A percentile compares a stretch with the other conserved stretches of the same genome.
phyloP scores from a whole-genome alignment of 2,329 filamentous ascomycete genomes.

The Ophiostoma populinum region DNA sequence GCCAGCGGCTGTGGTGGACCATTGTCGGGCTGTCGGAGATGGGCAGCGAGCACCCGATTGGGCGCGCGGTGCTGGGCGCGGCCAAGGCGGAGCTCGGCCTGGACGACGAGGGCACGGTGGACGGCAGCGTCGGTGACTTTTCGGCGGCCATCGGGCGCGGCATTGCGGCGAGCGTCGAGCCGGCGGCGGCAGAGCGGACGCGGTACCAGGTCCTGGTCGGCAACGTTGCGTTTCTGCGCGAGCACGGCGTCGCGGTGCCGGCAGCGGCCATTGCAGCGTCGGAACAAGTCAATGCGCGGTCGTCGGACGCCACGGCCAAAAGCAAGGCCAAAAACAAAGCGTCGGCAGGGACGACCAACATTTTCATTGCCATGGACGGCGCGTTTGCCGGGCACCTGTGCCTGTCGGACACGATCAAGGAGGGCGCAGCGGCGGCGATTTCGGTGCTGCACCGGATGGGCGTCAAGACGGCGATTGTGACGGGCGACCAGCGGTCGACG shows the following conservation, averaged over 20 bases:
- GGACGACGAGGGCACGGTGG: slow-evolving; percentile 53
- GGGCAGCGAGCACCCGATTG: slow-evolving; percentile 89
- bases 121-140: slow-evolving; percentile 76
- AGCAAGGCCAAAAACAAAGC: slow-evolving; percentile 19
- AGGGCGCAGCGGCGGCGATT: slow-evolving; percentile 65
- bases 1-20: slow-evolving; percentile 79
- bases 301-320: slow-evolving; percentile 1
- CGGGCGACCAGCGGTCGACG: slow-evolving; percentile 74
- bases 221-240: slow-evolving; percentile 60
- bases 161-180: slow-evolving; percentile 67
- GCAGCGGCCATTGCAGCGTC: slow-evolving; percentile 45
- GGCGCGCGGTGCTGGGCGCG: slow-evolving; percentile 63
- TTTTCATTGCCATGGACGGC: slow-evolving; percentile 77
- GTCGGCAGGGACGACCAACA: slow-evolving; percentile 63
- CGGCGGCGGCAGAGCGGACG: slow-evolving; percentile 47
- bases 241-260: slow-evolving; percentile 51
- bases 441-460: slow-evolving; percentile 69
- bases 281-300: slow-evolving; percentile 35
- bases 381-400: slow-evolving; percentile 67
- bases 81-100: slow-evolving; percentile 64
- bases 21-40: slow-evolving; percentile 88
- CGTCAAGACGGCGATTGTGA: slow-evolving; percentile 79
- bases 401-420: slow-evolving; percentile 81
- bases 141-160: slow-evolving; percentile 69
- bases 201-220: slow-evolving; percentile 72